A percentile compares a stretch with the other conserved stretches of the same genome.
phyloP scores from a whole-genome alignment of 805 yeast species.

The Teunomyces aglyptinius region DNA sequence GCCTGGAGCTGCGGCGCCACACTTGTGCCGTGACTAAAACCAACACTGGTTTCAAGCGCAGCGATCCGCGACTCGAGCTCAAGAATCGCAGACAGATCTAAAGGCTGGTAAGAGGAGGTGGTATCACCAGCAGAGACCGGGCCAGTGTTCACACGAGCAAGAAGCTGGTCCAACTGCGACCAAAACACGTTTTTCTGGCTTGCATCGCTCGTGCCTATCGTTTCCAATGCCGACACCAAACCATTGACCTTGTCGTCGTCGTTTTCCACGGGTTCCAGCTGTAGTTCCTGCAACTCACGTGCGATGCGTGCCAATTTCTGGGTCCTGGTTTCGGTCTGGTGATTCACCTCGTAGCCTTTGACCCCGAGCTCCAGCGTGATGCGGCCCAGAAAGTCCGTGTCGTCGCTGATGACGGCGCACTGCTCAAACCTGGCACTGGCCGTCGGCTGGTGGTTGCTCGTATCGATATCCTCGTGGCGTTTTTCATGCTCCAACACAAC shows the following conservation, averaged over 20 bases:
- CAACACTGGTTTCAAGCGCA: conserved; percentile 21
- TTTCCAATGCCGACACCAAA: conserved; percentile 5
- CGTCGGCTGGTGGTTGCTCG: neutral
- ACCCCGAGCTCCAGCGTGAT: conserved; percentile 16
- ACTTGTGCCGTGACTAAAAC: conserved; percentile 11
- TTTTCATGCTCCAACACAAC: conserved; percentile 5
- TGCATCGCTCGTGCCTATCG: neutral
- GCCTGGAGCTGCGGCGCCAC: conserved; percentile 19
- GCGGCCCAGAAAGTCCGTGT: conserved; percentile 39
- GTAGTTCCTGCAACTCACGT: conserved; percentile 38
- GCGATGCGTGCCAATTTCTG: conserved; percentile 39
- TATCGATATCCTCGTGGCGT: conserved; percentile 2
- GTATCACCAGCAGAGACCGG: too few species aligned
- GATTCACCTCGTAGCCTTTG: conserved; percentile 23
- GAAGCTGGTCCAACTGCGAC: conserved; percentile 1
- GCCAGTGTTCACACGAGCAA: too few species aligned
- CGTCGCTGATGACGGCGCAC: conserved; percentile 21
- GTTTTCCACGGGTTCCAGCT: conserved; percentile 7
- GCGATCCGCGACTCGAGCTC: conserved; percentile 26
- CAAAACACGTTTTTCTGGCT: neutral
- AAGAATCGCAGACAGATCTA: conserved; percentile 12
- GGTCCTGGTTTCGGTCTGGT: conserved; percentile 33
- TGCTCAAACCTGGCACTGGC: conserved; percentile 19
- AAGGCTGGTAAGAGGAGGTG: too few species aligned
- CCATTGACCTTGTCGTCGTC: neutral